phyloP scores from a whole-genome alignment of 164 flowering plant genomes.

The Dillenia turbinata region DNA sequence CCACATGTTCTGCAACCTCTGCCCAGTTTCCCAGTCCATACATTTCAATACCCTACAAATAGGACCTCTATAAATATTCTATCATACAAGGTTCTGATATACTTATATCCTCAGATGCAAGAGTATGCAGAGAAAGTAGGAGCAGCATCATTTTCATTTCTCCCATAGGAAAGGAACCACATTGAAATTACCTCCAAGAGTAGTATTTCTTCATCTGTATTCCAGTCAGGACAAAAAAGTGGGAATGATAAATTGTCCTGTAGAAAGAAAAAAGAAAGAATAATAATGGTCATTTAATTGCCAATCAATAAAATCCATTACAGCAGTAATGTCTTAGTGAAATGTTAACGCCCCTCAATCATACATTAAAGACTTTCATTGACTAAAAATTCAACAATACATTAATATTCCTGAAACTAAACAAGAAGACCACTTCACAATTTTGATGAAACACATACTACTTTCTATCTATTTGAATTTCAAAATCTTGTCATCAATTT shows the following conservation, averaged over 20 bases:
- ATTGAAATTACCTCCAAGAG: constrained; percentile 72
- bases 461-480: too few species aligned
- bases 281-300: neutral
- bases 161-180: neutral
- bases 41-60: constrained; percentile 82
- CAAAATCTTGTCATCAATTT: too few species aligned
- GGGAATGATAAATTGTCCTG: constrained; percentile 96
- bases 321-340: neutral
- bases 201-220: constrained; percentile 96
- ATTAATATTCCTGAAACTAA: too few species aligned
- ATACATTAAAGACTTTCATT: too few species aligned
- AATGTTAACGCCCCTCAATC: neutral
- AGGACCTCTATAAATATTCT: constrained; percentile 1
- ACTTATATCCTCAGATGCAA: constrained; percentile 2
- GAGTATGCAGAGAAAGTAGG: neutral
- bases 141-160: neutral
- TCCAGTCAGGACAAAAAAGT: constrained; percentile 91
- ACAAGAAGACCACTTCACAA: too few species aligned
- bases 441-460: too few species aligned
- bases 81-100: neutral
- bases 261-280: constrained; percentile 3
- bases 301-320: neutral
- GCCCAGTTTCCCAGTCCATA: constrained; percentile 94
- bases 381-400: too few species aligned
- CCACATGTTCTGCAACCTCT: constrained; percentile 96